Conservation (phyloP, 306 rosid genomes). For the Vachellia collinsii region DNA sequence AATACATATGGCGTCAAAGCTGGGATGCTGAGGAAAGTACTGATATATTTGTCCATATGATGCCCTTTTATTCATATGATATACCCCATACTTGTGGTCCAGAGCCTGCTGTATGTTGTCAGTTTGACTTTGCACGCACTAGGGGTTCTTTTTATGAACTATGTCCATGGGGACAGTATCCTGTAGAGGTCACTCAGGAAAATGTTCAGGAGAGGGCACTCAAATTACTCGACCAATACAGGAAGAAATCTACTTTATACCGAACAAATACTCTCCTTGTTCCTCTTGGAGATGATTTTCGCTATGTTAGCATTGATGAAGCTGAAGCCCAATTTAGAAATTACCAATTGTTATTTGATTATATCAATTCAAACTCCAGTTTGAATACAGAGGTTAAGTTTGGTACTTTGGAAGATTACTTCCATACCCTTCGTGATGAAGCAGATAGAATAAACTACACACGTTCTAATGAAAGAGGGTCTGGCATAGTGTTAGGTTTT, state of each 20-base stretch:
- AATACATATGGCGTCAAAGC: constrained; percentile 94
- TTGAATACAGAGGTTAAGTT: constrained; percentile 82
- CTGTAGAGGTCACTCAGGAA: constrained; percentile 69
- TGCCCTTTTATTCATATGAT: constrained; percentile 99
- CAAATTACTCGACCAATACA: constrained; percentile 84
- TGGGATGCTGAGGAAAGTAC: constrained; percentile 95
- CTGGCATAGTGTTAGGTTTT: constrained; percentile 81
- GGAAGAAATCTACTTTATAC: constrained; percentile 86
- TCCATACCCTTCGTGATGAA: constrained; percentile 75
- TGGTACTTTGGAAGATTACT: constrained; percentile 97
- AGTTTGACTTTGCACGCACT: constrained; percentile 94
- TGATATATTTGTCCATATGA: constrained; percentile 98
- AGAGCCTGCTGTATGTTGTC: constrained; percentile 96
- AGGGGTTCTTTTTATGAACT: constrained; percentile 65
- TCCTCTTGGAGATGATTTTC: constrained; percentile 99
- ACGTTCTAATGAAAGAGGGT: constrained; percentile 79
- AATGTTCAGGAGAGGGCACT: constrained; percentile 89
- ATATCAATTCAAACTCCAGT: constrained; percentile 83
- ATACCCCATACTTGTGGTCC: constrained; percentile 99
- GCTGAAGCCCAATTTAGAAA: constrained; percentile 96
- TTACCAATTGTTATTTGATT: constrained; percentile 84
- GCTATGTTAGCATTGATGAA: constrained; percentile 75
- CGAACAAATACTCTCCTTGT: constrained; percentile 93
- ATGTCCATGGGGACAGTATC: constrained; percentile 85
- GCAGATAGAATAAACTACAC: constrained; percentile 83